Evolutionary conservation across 805 yeast species (phyloP).

Genomic region (Grigorovia transvaalensis): DNA sequence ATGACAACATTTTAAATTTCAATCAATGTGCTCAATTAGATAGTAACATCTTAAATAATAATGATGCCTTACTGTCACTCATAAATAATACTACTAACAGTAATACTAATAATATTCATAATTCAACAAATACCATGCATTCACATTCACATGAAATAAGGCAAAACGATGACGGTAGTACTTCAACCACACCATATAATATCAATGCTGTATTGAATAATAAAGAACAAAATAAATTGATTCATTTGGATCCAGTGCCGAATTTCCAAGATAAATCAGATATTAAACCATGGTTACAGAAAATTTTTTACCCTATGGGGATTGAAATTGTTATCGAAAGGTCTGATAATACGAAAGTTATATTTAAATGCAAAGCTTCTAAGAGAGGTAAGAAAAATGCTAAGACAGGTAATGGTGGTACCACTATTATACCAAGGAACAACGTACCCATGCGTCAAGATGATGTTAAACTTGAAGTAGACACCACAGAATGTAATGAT

Average conservation of each 20-base stretch:
- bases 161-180: constrained; percentile 1
- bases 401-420: neutral
- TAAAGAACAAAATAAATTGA: constrained; percentile 19
- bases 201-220: constrained; percentile 5
- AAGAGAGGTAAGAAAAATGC: constrained; percentile 19
- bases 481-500: constrained; percentile 3
- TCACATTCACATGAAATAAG: constrained; percentile 4
- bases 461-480: too few species aligned
- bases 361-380: constrained; percentile 47
- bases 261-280: constrained; percentile 35
- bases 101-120: neutral
- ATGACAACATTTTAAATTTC: neutral
- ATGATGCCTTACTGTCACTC: neutral
- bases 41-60: neutral
- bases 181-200: constrained; percentile 7
- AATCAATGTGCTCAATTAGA: neutral
- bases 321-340: constrained; percentile 51
- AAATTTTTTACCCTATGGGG: constrained; percentile 38
- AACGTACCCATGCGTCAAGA: too few species aligned
- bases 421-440: too few species aligned
- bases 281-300: constrained; percentile 54
- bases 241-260: constrained; percentile 31
- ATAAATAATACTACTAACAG: neutral
- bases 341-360: constrained; percentile 49
- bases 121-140: neutral